phyloP scores from a whole-genome alignment of 2,329 filamentous ascomycete species.

The Pestalotiopsis sp. region DNA sequence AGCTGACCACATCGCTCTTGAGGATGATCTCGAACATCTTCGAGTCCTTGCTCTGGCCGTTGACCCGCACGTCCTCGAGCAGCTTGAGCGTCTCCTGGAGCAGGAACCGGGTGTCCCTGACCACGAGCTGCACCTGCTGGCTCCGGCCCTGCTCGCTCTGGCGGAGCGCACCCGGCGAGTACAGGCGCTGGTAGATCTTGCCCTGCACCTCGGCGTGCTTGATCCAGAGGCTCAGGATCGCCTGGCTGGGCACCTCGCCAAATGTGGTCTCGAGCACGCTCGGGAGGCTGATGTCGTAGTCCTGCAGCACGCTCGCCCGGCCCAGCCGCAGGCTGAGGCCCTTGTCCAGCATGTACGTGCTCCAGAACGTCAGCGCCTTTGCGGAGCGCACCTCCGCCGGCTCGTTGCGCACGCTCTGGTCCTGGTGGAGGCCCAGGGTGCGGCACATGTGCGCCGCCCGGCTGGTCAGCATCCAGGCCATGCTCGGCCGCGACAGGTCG shows the following conservation, averaged over 20 bases:
- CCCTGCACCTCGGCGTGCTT: conserved; percentile 56
- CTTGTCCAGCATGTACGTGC: conserved; percentile 58
- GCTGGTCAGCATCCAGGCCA: conserved; percentile 32
- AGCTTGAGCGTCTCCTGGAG: conserved; percentile 29
- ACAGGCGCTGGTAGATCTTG: conserved; percentile 57
- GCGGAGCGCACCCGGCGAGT: conserved; percentile 43
- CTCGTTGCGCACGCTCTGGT: conserved; percentile 25
- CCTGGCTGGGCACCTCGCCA: conserved; percentile 31
- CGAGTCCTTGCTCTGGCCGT: conserved; percentile 22
- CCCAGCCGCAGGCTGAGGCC: conserved; percentile 58
- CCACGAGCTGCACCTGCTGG: conserved; percentile 34
- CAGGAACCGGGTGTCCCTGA: conserved; percentile 34
- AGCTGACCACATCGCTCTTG: conserved; percentile 43
- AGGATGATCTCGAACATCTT: conserved; percentile 37
- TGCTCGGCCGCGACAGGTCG: conserved; percentile 31
- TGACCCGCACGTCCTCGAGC: conserved; percentile 23
- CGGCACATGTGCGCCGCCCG: conserved; percentile 36
- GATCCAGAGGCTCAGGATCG: conserved; percentile 51
- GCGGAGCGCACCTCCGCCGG: conserved; percentile 27
- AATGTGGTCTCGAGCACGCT: conserved; percentile 35
- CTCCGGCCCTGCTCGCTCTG: conserved; percentile 35
- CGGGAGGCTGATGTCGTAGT: conserved; percentile 56
- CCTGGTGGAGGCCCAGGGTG: conserved; percentile 33
- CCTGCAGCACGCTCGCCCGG: conserved; percentile 53
- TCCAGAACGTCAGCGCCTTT: conserved; percentile 57